Evolutionary conservation across 2,329 filamentous ascomycete species (phyloP), one percentile per base, ranked within the genome.

Genomic region (Diplodia seriata): DNA sequence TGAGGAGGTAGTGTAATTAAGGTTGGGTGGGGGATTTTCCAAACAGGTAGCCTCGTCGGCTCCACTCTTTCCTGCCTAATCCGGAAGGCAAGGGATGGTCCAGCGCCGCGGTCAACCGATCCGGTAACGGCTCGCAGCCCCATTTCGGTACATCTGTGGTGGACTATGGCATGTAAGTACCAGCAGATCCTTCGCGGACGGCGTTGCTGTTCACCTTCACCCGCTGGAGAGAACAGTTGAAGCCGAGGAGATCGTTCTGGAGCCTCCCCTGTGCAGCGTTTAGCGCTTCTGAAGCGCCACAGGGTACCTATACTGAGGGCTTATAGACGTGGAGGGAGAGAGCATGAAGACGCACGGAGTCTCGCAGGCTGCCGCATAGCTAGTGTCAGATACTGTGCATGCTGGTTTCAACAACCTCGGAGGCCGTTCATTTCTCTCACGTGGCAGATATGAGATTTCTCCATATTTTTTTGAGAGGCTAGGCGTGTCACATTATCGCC

Each of bases 191-290:
- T n/a, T 50, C 57, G 29, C 43, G 43, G 3, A 4, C 36, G 9
- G 57, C 18, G 43, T 78, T 74, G 20, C 62, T 71, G 38, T 71
- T 65, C 15, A 76, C 77, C 55, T 71, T 73, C 59, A 75, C 78
- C 3, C 73, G 74, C 15, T 72, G 76, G 70, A 79, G 78, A 5
- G 76, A 76, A 12, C 79, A 38, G 8, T 71, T 75, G 56, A 78
- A 56, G 18, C 72, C 71, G 15, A 78, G 66, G 18, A 78, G 66
- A 12, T 68, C 69, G 62, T 71, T 40, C 18, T 15, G 26, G 20
- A 31, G 26, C 5, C 7, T n/a, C n/a, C 33, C 9, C 4, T 20
- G 29, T 14, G 26, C 49, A 47, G 31, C 14, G 26, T 18, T 26
- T 7, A 18, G 29, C 23, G 36, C 55, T 2, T 3, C 33, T 20